Evolutionary conservation across 2,329 filamentous ascomycete species (phyloP), one percentile per base, ranked within the genome.

Genomic region (Exophiala lecanii-corni): DNA sequence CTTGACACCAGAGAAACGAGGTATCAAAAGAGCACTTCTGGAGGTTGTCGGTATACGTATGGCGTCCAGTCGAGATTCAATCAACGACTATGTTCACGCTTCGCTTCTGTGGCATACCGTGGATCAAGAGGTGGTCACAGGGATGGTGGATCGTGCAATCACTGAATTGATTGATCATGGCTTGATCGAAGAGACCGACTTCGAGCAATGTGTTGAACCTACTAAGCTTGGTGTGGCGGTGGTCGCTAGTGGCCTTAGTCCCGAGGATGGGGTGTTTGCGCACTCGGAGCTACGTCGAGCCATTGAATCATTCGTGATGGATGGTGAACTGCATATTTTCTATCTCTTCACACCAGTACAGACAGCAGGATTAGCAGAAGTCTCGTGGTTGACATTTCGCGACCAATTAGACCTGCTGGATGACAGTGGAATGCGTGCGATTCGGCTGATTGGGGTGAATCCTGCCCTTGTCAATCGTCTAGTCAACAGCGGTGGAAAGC

Each of bases 291-390:
- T 89, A 36, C 72, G 73, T 44, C 75, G 75, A 52, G 82, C 84
- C 0, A 69, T 89, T 2, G 70, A 75, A 47, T 82, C 81, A 1
- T 89, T 89, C 56, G 85, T 88, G 9, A 81, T 89, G 76, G 84
- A 89, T 57, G 81, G 83, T 3, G 85, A 89, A 50, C 82, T 89
- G 79, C 85, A 89, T 56, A 75, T 86, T 9, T 73, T 88, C 35
- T 89, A 89, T 59, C 80, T 79, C 26, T 88, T 89, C 51, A 88
- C 85, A 0, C 85, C 85, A 0, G 74, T 89, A 2, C 79, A 86
- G 45, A 59, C 62, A 16, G 57, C 54, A 13, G 66, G 70, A 18
- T 67, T 66, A 1, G 64, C 72, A 2, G 66, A 70, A 6, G 73
- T 89, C 43, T 82, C 87, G 55, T 89, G 85, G 85, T 75, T 76